Base-by-base conservation (phyloP, 192 early-diverging fungal genomes). In the Coemansia erecta region DNA sequence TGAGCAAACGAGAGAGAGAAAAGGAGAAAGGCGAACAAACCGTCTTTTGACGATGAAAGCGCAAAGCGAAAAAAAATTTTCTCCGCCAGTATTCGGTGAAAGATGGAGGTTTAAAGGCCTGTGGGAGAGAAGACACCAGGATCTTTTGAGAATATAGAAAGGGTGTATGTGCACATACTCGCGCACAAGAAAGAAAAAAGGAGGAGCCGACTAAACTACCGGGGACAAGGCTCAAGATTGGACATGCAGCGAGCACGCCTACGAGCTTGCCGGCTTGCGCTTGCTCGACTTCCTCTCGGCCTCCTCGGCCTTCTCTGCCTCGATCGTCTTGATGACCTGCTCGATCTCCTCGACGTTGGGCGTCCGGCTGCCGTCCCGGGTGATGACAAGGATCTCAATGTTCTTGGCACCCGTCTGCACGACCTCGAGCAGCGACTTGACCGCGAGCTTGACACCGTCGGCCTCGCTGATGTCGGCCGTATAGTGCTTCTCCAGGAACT, bases 321-420 rank as follows among this genome's bases (percentile, higher is more conserved):
- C 92, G 61, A 94, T 94, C 44, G 84, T 83, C 40, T 68, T 72
- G 56, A 89, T 87, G 45, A 92, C 72, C 9, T 66, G 80, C 59
- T 92, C 92, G 48, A 97, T 85, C 57, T 92, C 87, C 39, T 83
- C 81, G 41, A 85, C 69, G 41, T 85, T 84, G 49, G 94, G 80
- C 51, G 83, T 81, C 83, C 86, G 86, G 22, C 83, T 72, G 53
- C 85, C 81, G 60, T 94, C 89, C 17, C 78, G 64, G 40, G 89
- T 91, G 90, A 97, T 95, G 18, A 92, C 82, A 13, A 92, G 90
- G 67, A 99, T 89, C 69, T 99, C 97, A 81, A 99, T 99, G 73
- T 99, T 99, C 85, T 99, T 99, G 56, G 97, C 91, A 39, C 97
- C 97, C 4, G 94, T 99, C 84, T 99, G 97, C 54, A 99, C 97